Evolutionary conservation across 768 basidiomycete species (phyloP), one percentile per base, ranked within the genome.

Genomic region (Termitomyces sp.): DNA sequence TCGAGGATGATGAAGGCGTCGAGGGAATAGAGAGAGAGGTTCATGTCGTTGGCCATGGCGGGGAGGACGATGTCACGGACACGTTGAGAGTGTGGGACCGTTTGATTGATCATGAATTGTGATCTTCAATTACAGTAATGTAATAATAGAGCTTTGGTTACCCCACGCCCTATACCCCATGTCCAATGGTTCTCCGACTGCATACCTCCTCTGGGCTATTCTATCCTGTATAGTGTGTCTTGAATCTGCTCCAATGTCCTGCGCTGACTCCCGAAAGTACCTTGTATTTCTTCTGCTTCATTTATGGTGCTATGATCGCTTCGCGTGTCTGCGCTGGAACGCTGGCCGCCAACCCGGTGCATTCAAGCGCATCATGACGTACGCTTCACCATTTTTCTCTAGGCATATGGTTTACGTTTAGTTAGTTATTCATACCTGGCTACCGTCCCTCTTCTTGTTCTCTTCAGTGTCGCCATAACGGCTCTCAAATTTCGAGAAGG

Each of bases 361-460:
- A 12, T 93, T 93, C 80, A 91, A 88, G 72, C 79, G 91, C 50
- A 79, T 93, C 66, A 93, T 93, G 91, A 92, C 88, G 88, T 91
- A 66, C 66, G 84, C 11, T 37, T 40, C 7, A 76, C 39, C 42
- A 30, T 8, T n/a, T 25, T 57, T 8, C 35, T 27, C 43, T 57
- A 34, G 19, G 39, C 56, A 44, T 42, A 37, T 45, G 19, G 28
- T 53, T 32, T 11, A 47, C 55, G 23, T 52, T 19, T n/a, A 59
- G 17, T 49, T 65, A 79, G 89, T 71, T 91, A 91, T 72, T 86
- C 88, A n/a, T 91, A 91, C 67, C 71, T 91, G n/a, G 79, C 74
- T 11, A 82, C 86, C 1, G 76, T 91, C 25, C 85, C 83, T 42
- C 72, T 88, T 21, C 75, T 91, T 47, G 78, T 86, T 44, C 62